Evolutionary conservation across 495 filamentous ascomycete species (phyloP).

Genomic region (Ramalina intermedia): DNA sequence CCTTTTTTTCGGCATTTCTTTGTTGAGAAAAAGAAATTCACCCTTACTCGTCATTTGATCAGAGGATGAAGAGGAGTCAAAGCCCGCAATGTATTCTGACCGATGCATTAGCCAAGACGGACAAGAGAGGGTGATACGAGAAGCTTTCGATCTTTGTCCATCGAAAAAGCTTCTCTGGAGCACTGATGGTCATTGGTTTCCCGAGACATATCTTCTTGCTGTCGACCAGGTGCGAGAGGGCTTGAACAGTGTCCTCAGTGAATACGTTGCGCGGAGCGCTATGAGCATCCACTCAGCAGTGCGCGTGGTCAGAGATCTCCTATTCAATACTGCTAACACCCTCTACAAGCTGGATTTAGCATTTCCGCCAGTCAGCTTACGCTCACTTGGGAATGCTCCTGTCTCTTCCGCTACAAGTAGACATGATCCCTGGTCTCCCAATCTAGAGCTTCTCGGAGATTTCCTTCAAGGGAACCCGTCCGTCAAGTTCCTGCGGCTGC

Average conservation of each 20-base stretch:
- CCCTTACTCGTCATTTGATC: too few relatives aligned
- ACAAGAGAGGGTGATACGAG: slow-evolving; percentile 56
- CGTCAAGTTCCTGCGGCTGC: slow-evolving; percentile 49
- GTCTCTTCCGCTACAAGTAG: background rate
- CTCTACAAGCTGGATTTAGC: slow-evolving; percentile 38
- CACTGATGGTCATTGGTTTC: slow-evolving; percentile 66
- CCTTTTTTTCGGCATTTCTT: too few relatives aligned
- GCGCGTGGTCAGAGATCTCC: slow-evolving; percentile 40
- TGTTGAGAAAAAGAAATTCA: too few relatives aligned
- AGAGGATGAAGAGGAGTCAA: too few relatives aligned
- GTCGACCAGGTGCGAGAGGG: slow-evolving; percentile 65
- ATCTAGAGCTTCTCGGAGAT: background rate
- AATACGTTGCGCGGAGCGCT: slow-evolving; percentile 45
- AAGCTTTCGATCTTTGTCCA: slow-evolving; percentile 66
- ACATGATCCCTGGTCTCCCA: background rate
- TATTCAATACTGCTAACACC: slow-evolving; percentile 58
- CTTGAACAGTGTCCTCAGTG: slow-evolving; percentile 51
- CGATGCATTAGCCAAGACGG: slow-evolving; percentile 46
- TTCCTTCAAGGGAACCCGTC: slow-evolving; percentile 24
- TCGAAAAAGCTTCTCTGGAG: slow-evolving; percentile 71
- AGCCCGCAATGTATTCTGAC: too few relatives aligned
- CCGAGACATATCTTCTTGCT: slow-evolving; percentile 71
- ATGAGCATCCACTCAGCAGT: slow-evolving; percentile 43
- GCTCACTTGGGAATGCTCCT: background rate
- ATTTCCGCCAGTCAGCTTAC: background rate